Conservation (phyloP, 2,329 filamentous ascomycete species). For the Fusarium pseudocircinatum region DNA sequence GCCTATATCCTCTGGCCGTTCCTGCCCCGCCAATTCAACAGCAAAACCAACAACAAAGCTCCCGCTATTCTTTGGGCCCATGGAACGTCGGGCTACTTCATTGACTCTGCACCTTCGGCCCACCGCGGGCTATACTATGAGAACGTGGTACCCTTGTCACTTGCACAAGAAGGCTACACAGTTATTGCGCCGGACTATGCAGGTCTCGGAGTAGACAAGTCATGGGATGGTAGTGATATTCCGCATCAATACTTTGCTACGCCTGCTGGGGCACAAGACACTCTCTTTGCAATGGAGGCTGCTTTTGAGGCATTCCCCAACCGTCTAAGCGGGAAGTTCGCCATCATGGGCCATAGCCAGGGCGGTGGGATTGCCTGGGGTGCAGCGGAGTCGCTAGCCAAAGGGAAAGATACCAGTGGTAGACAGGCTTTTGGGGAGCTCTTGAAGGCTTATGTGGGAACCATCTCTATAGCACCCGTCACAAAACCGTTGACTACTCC, state of each 20-base stretch:
- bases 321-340: conserved; percentile 49
- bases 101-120: conserved; percentile 51
- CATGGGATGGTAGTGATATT: conserved; percentile 48
- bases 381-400: conserved; percentile 37
- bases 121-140: conserved; percentile 53
- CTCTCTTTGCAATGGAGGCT: conserved; percentile 54
- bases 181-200: conserved; percentile 58
- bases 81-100: conserved; percentile 54
- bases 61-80: conserved; percentile 55
- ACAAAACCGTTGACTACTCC: background rate
- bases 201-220: conserved; percentile 52
- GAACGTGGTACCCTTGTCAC: conserved; percentile 48
- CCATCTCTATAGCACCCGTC: conserved; percentile 18
- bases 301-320: conserved; percentile 51
- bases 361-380: conserved; percentile 57
- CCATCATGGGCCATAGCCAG: conserved; percentile 58
- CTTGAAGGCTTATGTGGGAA: conserved; percentile 11
- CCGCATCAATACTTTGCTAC: conserved; percentile 53
- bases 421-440: background rate
- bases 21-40: background rate
- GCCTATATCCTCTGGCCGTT: conserved; percentile 26
- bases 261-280: conserved; percentile 53
- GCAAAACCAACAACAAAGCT: background rate
- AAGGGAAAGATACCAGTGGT: conserved; percentile 10
- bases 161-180: conserved; percentile 54